Base-by-base conservation (phyloP, 192 early-diverging fungal genomes). In the Cetraspora pellucida region DNA sequence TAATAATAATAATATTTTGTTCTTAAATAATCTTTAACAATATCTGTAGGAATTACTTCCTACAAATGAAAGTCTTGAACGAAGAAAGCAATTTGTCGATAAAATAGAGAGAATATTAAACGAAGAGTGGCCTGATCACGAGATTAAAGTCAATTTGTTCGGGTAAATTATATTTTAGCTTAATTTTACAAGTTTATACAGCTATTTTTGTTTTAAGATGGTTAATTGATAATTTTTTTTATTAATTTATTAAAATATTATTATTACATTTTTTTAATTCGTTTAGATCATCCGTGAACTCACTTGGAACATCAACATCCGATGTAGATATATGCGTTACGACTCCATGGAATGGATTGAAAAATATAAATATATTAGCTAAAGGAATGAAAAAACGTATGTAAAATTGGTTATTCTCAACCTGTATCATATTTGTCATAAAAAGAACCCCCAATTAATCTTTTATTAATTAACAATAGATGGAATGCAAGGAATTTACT, bases 281-380 rank as follows among this genome's bases (percentile, higher is more conserved):
- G 30, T 14, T 27, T 50, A 94, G 92, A 37, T 97, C 96, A 7
- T 93, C 95, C 0, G 89, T 93, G 44, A 97, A 96, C 82, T 91
- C 92, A 50, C 84, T 98, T 28, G 96, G 93, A 25, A 95, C 94
- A 0, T 87, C 83, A 47, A 82, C 82, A 21, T 94, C 92, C 49
- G 97, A 98, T 81, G 93, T 98, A 11, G 97, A 98, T 82, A 85
- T 98, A 25, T 96, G 95, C 78, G 81, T 98, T 69, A 94, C 90
- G n/a, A 97, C 96, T 1, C 82, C 88, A 25, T 93, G 92, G 89
- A 84, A 87, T 30, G 94, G 94, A 77, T 81, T 93, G 21, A 84
- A 88, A 67, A 87, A 93, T 69, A 88, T 98, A 72, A 87, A 88
- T 77, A 86, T 90, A 60, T 77, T 98, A 55, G 94, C 91, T 28